Evolutionary conservation across 352 stramenopile genomes (phyloP).

Genomic region (Albugo laibachii): DNA sequence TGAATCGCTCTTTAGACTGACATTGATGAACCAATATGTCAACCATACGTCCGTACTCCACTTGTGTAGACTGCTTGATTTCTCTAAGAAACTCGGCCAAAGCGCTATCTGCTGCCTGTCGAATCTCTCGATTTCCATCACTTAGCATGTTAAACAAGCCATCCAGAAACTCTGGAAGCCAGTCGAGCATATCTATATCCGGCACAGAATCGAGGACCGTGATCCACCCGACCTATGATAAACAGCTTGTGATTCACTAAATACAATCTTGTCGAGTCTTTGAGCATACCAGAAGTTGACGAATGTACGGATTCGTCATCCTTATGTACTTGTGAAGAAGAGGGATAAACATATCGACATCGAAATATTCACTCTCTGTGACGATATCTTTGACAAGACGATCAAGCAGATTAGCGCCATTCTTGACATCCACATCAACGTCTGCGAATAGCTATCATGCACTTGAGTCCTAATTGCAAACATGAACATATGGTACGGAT

Average conservation of each 20-base stretch:
- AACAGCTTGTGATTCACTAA: neutral
- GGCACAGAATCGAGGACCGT: constrained; percentile 96
- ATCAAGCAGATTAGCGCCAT: constrained; percentile 81
- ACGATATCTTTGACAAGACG: constrained; percentile 97
- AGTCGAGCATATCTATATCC: constrained; percentile 99
- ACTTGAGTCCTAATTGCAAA: neutral
- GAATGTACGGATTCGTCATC: constrained; percentile 98
- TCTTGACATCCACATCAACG: constrained; percentile 99
- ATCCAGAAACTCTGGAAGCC: constrained; percentile 93
- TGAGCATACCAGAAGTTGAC: constrained; percentile 85
- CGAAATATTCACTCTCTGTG: constrained; percentile 95
- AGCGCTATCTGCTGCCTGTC: constrained; percentile 87
- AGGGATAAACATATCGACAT: constrained; percentile 97
- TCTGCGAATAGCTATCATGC: constrained; percentile 92
- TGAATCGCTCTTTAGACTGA: constrained; percentile 92
- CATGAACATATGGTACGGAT: neutral
- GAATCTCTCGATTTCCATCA: constrained; percentile 96
- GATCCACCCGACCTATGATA: constrained; percentile 85
- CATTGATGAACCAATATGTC: constrained; percentile 95
- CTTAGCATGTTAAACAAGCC: constrained; percentile 99
- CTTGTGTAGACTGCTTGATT: constrained; percentile 89
- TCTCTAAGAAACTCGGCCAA: constrained; percentile 91
- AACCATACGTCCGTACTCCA: constrained; percentile 96
- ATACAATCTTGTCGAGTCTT: neutral
- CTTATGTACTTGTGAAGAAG: constrained; percentile 98